A percentile compares a stretch with the other conserved stretches of the same genome.
phyloP scores from a whole-genome alignment of 768 basidiomycete species.

The Agaricus sinodeliciosus region DNA sequence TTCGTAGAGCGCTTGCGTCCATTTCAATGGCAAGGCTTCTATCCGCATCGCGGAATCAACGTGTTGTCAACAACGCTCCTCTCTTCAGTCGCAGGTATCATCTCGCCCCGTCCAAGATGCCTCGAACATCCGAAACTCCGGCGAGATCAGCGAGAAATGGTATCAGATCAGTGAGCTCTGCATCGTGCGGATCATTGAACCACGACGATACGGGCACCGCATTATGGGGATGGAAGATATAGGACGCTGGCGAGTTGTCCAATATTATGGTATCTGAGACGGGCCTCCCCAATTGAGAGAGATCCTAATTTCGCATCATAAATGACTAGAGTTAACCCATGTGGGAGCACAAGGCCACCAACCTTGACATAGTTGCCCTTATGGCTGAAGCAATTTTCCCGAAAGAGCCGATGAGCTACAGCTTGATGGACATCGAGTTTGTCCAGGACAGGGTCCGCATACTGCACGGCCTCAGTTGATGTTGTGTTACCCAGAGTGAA shows the following conservation, averaged over 20 bases:
- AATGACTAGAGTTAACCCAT: neutral
- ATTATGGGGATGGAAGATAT: conserved; percentile 99
- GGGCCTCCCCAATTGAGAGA: conserved; percentile 93
- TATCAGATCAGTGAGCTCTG: conserved; percentile 91
- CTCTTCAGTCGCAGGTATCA: conserved; percentile 20
- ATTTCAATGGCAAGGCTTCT: neutral
- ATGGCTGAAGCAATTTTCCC: conserved; percentile 98
- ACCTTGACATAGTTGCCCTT: conserved; percentile 99
- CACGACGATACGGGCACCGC: conserved; percentile 98
- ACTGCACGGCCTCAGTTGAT: conserved; percentile 41
- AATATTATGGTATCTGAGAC: conserved; percentile 94
- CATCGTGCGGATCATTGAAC: conserved; percentile 99
- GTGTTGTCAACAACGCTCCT: neutral
- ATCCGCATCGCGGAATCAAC: conserved; percentile 6
- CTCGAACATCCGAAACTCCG: conserved; percentile 83
- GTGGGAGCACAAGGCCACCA: neutral
- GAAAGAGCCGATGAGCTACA: conserved; percentile 89
- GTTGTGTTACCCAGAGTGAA: neutral
- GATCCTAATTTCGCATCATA: conserved; percentile 50
- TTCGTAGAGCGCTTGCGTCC: neutral
- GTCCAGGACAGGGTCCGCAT: conserved; percentile 97
- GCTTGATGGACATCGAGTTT: conserved; percentile 90
- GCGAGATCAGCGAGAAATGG: conserved; percentile 90
- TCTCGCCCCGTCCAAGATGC: conserved; percentile 81
- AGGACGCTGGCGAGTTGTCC: conserved; percentile 98